Evolutionary conservation across 108 stramenopile genomes (phyloP).

Genomic region (Chaetoceros tenuissimus): DNA sequence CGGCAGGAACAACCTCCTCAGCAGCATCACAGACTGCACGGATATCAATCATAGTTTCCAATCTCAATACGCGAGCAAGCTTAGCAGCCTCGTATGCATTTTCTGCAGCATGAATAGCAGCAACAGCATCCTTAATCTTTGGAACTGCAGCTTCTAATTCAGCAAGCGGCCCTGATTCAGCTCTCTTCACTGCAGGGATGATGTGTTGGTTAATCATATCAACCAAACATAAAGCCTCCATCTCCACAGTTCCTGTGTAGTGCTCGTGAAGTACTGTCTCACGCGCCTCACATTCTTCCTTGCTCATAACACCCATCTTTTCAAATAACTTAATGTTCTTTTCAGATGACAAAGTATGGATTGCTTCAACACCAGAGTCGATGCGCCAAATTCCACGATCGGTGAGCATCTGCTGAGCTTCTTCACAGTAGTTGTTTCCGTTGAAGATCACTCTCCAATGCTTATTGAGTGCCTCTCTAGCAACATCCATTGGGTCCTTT

Average conservation of each 20-base stretch:
- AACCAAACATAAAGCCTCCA: constrained; percentile 82
- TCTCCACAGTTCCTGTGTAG: constrained; percentile 90
- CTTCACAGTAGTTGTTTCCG: constrained; percentile 87
- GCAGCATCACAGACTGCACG: constrained; percentile 84
- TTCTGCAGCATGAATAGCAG: constrained; percentile 53
- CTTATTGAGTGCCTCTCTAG: constrained; percentile 71
- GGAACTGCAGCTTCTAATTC: constrained; percentile 61
- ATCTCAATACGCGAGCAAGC: constrained; percentile 73
- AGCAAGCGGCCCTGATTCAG: constrained; percentile 54
- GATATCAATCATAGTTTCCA: constrained; percentile 91
- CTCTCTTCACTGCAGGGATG: constrained; percentile 78
- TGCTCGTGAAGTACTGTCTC: constrained; percentile 84
- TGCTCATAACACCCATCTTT: constrained; percentile 81
- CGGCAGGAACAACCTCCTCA: constrained; percentile 83
- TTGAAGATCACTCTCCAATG: constrained; percentile 93
- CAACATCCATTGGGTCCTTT: constrained; percentile 48
- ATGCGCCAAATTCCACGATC: constrained; percentile 88
- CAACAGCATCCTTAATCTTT: constrained; percentile 52
- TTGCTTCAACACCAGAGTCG: constrained; percentile 91
- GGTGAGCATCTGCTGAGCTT: constrained; percentile 75
- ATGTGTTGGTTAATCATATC: constrained; percentile 95
- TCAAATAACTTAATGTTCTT: constrained; percentile 90
- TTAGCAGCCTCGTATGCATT: constrained; percentile 58
- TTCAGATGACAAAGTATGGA: constrained; percentile 50
- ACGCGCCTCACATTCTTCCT: constrained; percentile 80